Percentiles rank a stretch among this genome's conserved stretches.
Conservation (phyloP, 2,329 filamentous ascomycete genomes). For the Dothideomycetidae sp. region DNA sequence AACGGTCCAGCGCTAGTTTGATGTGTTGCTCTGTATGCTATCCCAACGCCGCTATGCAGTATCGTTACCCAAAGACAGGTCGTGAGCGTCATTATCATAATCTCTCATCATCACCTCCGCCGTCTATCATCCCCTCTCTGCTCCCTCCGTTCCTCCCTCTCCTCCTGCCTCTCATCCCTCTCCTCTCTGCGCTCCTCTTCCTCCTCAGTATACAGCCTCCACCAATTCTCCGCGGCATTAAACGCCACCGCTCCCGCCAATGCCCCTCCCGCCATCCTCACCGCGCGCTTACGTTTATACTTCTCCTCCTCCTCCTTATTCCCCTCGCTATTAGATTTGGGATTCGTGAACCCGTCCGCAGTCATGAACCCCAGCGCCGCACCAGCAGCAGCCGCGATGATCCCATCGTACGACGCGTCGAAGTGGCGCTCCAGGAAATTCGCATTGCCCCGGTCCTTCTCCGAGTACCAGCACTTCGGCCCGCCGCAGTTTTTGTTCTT, state of each 20-base stretch:
- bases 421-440: constrained; percentile 15
- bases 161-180: constrained; percentile 12
- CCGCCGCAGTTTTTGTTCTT: constrained; percentile 9
- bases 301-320: constrained; percentile 5
- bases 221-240: constrained; percentile 15
- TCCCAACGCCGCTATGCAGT: no score
- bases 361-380: constrained; percentile 16
- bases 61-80: no score
- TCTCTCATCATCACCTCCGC: no score
- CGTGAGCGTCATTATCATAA: no score
- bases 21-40: no score
- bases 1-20: no score
- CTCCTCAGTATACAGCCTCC: constrained; percentile 14
- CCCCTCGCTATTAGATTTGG: no score
- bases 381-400: constrained; percentile 15
- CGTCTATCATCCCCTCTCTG: constrained; percentile 1
- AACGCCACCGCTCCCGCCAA: constrained; percentile 13
- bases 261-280: constrained; percentile 13
- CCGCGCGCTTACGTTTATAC: constrained; percentile 8
- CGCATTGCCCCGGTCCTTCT: constrained; percentile 13
- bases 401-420: constrained; percentile 15
- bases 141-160: constrained; percentile 5
- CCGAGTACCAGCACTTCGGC: constrained; percentile 13
- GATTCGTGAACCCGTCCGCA: constrained; percentile 11
- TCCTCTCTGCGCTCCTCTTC: constrained; percentile 1